Conservation (phyloP, 2,329 filamentous ascomycete genomes). For the Ceratocystis cubensis region DNA sequence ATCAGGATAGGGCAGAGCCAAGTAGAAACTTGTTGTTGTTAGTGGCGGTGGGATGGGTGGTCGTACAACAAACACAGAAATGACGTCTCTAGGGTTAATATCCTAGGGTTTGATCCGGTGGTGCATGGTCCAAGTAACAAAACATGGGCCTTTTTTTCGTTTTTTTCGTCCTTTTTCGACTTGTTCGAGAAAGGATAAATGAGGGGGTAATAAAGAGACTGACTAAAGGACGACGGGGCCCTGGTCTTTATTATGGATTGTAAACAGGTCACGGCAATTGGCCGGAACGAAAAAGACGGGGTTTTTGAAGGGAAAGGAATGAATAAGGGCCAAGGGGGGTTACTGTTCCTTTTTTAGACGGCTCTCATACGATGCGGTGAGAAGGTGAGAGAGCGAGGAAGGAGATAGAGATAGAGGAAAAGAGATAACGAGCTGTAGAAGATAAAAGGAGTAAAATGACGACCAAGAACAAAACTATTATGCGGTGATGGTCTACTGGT, state of each 20-base stretch:
- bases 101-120: not conserved
- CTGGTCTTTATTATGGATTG: not conserved
- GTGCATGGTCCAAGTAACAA: not conserved
- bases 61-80: not conserved
- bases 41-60: not conserved
- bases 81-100: not conserved
- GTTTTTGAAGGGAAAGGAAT: not conserved
- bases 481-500: not conserved
- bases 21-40: not conserved
- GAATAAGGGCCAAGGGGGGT: not conserved
- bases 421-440: not conserved
- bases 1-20: not conserved
- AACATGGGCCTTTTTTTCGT: not conserved
- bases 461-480: not conserved
- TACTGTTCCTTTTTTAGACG: not conserved
- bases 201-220: not conserved
- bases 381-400: not conserved
- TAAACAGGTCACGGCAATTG: slow-evolving; percentile 15
- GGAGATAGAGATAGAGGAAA: not conserved
- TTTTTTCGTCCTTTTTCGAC: not conserved
- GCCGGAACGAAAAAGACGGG: slow-evolving; percentile 13
- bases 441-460: not conserved
- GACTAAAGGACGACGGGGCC: not conserved
- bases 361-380: not conserved
- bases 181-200: not conserved